Conservation (phyloP, 129 eudicot species). For the Tagetes erecta region DNA sequence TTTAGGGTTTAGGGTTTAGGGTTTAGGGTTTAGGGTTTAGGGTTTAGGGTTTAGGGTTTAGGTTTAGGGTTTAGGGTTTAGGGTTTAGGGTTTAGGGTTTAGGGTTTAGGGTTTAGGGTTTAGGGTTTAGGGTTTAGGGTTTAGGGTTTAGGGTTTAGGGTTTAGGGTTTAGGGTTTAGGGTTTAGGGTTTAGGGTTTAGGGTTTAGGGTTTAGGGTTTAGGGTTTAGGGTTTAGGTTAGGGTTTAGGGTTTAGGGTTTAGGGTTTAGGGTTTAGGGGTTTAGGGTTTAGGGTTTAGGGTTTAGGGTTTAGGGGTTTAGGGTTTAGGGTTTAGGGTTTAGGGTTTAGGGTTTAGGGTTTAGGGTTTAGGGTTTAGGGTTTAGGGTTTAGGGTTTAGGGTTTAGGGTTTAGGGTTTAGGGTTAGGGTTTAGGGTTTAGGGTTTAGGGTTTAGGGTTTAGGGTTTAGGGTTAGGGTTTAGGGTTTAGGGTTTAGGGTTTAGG, state of each 20-base stretch:
- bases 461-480: conserved; percentile 2
- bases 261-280: conserved; percentile 14
- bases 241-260: conserved; percentile 24
- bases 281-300: conserved; percentile 21
- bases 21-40: neutral
- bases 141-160: conserved; percentile 23
- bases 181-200: conserved; percentile 33
- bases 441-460: conserved; percentile 8
- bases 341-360: conserved; percentile 20
- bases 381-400: conserved; percentile 9
- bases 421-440: conserved; percentile 14
- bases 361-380: conserved; percentile 20
- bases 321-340: conserved; percentile 15
- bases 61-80: conserved; percentile 20
- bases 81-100: conserved; percentile 20
- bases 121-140: conserved; percentile 23
- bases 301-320: conserved; percentile 21
- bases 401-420: conserved; percentile 1
- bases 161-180: conserved; percentile 23
- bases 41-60: conserved; percentile 12
- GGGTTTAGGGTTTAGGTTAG: conserved; percentile 34
- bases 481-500: no score
- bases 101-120: conserved; percentile 17
- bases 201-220: conserved; percentile 33
- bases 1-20: conserved; percentile 19